phyloP scores from a whole-genome alignment of 169 alveolate genomes.

The Eimeria praecox region DNA sequence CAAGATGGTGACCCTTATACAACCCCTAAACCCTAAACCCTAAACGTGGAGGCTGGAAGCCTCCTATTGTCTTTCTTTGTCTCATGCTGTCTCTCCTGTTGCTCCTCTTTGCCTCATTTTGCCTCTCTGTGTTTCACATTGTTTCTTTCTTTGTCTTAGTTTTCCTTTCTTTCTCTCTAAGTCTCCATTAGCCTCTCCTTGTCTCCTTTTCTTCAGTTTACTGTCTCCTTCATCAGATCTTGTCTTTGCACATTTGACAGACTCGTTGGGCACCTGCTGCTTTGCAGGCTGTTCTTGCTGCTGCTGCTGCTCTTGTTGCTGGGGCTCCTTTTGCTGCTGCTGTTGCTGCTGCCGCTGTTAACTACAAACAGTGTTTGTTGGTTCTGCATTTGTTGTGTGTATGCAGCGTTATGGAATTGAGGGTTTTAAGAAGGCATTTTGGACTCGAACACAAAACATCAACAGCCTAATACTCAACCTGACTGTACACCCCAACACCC shows the following conservation, averaged over 20 bases:
- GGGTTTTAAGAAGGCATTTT: slow-evolving; percentile 57
- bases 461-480: slow-evolving; percentile 24
- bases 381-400: background rate
- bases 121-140: too few relatives aligned
- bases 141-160: background rate
- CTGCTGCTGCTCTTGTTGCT: background rate
- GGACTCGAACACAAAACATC: slow-evolving; percentile 28
- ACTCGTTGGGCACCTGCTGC: background rate
- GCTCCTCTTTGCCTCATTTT: too few relatives aligned
- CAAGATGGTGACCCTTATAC: slow-evolving; percentile 74
- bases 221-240: background rate
- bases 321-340: background rate
- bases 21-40: background rate
- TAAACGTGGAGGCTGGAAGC: background rate
- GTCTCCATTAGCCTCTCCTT: background rate
- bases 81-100: too few relatives aligned
- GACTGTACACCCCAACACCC: background rate
- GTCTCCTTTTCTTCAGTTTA: background rate
- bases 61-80: background rate
- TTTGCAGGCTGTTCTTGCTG: background rate
- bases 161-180: background rate
- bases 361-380: background rate
- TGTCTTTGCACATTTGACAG: background rate
- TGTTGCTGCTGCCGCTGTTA: background rate
- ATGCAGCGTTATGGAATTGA: slow-evolving; percentile 69